phyloP scores from a whole-genome alignment of 306 rosid genomes.

The Prosopis cineraria region DNA sequence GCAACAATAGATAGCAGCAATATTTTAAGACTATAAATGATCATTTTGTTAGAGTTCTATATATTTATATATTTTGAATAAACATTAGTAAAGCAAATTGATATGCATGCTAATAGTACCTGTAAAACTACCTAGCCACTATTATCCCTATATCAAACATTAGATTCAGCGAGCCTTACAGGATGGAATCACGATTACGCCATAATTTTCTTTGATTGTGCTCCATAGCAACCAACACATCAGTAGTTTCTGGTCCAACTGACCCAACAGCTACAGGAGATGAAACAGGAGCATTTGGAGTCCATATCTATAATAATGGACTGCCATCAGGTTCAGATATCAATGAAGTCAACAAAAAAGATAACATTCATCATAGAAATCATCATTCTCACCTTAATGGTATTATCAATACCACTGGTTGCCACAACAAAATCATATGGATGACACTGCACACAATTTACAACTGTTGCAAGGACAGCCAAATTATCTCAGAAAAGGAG shows the following conservation, averaged over 20 bases:
- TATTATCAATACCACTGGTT: conserved; percentile 91
- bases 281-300: conserved; percentile 75
- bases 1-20: not conserved
- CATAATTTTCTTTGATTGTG: conserved; percentile 73
- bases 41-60: not conserved
- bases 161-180: conserved; percentile 59
- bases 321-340: conserved; percentile 38
- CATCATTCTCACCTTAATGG: conserved; percentile 77
- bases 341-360: conserved; percentile 19
- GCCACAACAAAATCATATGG: conserved; percentile 93
- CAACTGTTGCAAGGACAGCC: conserved; percentile 59
- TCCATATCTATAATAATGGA: conserved; percentile 74
- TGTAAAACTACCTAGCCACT: not conserved
- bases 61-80: not conserved
- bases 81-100: not conserved
- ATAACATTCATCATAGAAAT: conserved; percentile 17
- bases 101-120: not conserved
- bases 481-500: conserved; percentile 28
- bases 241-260: conserved; percentile 72
- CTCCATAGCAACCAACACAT: conserved; percentile 66
- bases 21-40: not conserved
- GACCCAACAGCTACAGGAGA: conserved; percentile 82
- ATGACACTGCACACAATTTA: conserved; percentile 91
- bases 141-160: conserved; percentile 3
- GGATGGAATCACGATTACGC: conserved; percentile 67